Evolutionary conservation across 371 early-diverging fungal species (phyloP), one percentile per base, ranked within the genome.

Genomic region (Circinella umbellata): DNA sequence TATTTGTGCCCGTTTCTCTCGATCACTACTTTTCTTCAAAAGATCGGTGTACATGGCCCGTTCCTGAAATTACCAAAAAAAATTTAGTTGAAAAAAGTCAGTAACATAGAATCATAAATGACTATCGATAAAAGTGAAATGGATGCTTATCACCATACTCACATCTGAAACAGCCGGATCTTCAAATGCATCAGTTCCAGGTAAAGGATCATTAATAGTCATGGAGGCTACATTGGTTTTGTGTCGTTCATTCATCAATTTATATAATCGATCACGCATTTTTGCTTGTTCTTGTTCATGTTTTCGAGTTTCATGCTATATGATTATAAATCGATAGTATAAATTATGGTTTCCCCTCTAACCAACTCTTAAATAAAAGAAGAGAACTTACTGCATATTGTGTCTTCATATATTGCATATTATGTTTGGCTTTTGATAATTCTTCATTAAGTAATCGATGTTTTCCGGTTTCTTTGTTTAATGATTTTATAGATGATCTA

Each of bases 381-480:
- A 55, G 42, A 55, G 13, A 4, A 64, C 74, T 72, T 80, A 82
- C 85, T 18, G 78, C 75, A 64, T 82, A 82, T 67, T 85, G 85
- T 53, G 82, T 55, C 55, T 80, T 80, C 68, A 81, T 80, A 55
- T 79, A 76, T 48, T 82, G 78, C 71, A 82, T 76, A 39, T 82
- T 80, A 48, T 82, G 71, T 51, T 81, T 85, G 3, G 72, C 62
- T 64, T 77, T 80, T 54, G 73, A 66, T 13, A 85, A 65, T 51
- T 85, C 85, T 65, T 79, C 81, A 59, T 77, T 77, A 20, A 78
- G 39, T 17, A 71, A 66, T 6, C 72, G 75, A 13, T 69, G 68
- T 34, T 74, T 63, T 55, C 73, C 68, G 7, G 38, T 17, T 49
- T 75, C 69, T 13, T 59, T 64, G 57, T 80, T 78, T 8, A 66